Evolutionary conservation across 805 yeast genomes (phyloP), one percentile per base, ranked within the genome.

Genomic region (Saccharomyces jurei): DNA sequence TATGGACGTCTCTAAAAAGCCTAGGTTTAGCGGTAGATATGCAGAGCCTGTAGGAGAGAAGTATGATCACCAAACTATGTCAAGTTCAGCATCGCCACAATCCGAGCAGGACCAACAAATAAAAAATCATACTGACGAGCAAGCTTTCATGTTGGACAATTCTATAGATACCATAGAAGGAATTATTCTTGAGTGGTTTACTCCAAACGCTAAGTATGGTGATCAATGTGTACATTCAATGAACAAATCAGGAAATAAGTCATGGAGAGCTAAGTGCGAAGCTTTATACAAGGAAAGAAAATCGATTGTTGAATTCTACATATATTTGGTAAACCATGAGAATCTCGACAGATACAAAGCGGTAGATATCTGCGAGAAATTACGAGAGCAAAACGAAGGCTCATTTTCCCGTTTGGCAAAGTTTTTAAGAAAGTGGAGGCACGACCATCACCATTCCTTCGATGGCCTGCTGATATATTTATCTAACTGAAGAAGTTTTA

Each of bases 131-230:
- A 27, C 31, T 13, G 49, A 22, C 21, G 49, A 32, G 26, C 17
- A 29, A 9, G 29, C n/a, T 2, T 67, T 67, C 48, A 48, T 50
- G 13, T 53, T 68, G 55, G 56, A 62, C 44, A 52, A 62, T 2
- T 44, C 53, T 17, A 53, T 64, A 14, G 52, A 55, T 41, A 50
- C 61, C 13, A 61, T 67, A 17, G 67, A 67, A 49, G 67, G 56
- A 25, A 56, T 68, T 1, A 58, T 67, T n/a, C 51, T 63, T 21
- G 72, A 68, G 56, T 68, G 71, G 71, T 68, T 67, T 44, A 65
- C 70, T 9, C 72, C 72, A 26, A 67, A 67, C 50, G 66, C 69
- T 2, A 51, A 58, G 2, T 54, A 57, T 60, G 52, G 55, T 11
- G 58, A 63, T 41, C 63, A 68, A 50, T 68, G 70, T 48, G 64